Base-by-base conservation (phyloP, 1,284 basidiomycete species). In the Sanghuangporus baumii region DNA sequence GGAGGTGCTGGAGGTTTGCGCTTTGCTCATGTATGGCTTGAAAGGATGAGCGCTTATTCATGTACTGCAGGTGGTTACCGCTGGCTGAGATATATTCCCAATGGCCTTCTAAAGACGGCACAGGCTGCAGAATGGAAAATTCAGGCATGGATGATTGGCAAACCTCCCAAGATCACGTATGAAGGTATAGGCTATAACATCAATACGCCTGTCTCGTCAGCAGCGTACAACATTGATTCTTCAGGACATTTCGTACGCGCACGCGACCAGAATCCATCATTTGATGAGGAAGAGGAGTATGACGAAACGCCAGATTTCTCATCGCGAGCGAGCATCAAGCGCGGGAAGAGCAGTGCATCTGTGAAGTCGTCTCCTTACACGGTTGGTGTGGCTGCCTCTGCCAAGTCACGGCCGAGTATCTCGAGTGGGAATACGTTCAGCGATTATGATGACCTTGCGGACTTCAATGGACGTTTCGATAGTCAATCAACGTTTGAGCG, bases 81-180 rank as follows among this genome's bases (percentile, higher is more conserved):
- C 71, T 98, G 95, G 94, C 81, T 99, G 63, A 96, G 95, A 73
- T 98, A 96, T 72, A 89, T 99, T 0, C 96, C 96, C 0, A 94
- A 93, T 66, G 88, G 91, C 20, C 84, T 99, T 48, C 82, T 99
- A 69, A 94, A 92, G 78, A 96, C 94, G 0, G 96, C 96, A 0
- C 94, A 97, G 71, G 93, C 94, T 3, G 96, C 96, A 0, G 96
- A 99, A 70, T 98, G 95, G 95, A 93, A 90, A 73, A 80, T 98
- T 57, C 94, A 97, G 71, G 90, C 92, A 0, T 98, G 95, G 93
- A 93, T 93, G 84, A 83, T 98, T 26, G 95, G 95, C 65, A 98
- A 97, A 70, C 93, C 93, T 8, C 95, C 95, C 16, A 87, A 86
- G 4, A 79, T 93, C 55, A 82, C 85, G 2, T 91, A 85, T 68